Evolutionary conservation across 225 moss, liverwort and hornwort species (phyloP).

Genomic region (Climacium dendroides): DNA sequence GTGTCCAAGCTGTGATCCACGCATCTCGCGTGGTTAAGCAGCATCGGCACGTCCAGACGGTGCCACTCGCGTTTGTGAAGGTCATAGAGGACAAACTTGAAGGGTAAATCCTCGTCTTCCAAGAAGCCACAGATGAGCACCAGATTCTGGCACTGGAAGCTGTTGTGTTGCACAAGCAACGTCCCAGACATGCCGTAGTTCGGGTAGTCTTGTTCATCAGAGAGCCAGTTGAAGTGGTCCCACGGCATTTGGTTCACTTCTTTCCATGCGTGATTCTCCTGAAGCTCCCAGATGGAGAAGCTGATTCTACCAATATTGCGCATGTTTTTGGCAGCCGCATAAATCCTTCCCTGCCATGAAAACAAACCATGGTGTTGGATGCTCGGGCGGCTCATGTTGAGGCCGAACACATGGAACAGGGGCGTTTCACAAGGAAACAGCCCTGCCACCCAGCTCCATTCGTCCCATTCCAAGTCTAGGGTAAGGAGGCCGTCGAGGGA

Average conservation of each 20-base stretch:
- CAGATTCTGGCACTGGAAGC: slow-evolving; percentile 32
- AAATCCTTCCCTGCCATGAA: slow-evolving; percentile 27
- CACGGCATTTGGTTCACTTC: slow-evolving; percentile 37
- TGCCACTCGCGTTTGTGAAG: slow-evolving; percentile 25
- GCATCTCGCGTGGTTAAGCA: slow-evolving; percentile 14
- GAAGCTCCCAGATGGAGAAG: slow-evolving; percentile 33
- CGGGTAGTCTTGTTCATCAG: slow-evolving; percentile 40
- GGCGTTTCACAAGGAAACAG: slow-evolving; percentile 25
- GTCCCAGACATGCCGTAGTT: slow-evolving; percentile 21
- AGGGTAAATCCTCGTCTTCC: slow-evolving; percentile 36
- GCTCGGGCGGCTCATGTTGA: slow-evolving; percentile 30
- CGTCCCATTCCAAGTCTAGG: slow-evolving; percentile 6
- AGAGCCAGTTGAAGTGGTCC: slow-evolving; percentile 43
- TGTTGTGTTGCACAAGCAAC: slow-evolving; percentile 23
- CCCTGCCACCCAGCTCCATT: slow-evolving; percentile 36
- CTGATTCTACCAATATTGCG: slow-evolving; percentile 31
- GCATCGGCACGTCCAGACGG: slow-evolving; percentile 19
- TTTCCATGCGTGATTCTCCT: slow-evolving; percentile 16
- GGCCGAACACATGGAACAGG: slow-evolving; percentile 22
- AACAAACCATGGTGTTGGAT: slow-evolving; percentile 25
- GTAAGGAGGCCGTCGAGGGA: slow-evolving; percentile 13
- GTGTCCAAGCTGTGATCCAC: slow-evolving; percentile 27
- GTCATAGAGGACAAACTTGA: slow-evolving; percentile 34
- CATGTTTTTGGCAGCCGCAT: slow-evolving; percentile 29
- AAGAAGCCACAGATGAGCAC: slow-evolving; percentile 37